phyloP scores from a whole-genome alignment of 2,329 filamentous ascomycete species.

The Arthrobotrys sinensis region DNA sequence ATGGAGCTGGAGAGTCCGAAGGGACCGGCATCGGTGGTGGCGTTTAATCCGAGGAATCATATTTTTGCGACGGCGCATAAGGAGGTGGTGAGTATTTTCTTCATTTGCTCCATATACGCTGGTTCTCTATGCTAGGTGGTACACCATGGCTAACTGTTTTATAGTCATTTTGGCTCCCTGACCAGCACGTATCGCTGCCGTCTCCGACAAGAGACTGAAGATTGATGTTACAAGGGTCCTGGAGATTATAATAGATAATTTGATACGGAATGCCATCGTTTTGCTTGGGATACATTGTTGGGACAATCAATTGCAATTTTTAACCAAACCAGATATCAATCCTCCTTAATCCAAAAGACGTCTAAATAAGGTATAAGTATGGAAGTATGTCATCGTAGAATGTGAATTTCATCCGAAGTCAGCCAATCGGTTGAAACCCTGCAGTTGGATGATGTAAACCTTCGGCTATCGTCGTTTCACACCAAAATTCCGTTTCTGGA shows the following conservation, averaged over 20 bases:
- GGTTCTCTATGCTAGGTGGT: background rate
- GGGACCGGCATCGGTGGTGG: slow-evolving; percentile 80
- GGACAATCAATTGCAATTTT: background rate
- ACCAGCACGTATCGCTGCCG: slow-evolving; percentile 64
- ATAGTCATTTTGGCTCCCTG: slow-evolving; percentile 64
- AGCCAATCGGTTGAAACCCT: slow-evolving; percentile 53
- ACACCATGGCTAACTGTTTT: slow-evolving; percentile 34
- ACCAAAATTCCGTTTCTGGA: slow-evolving; percentile 14
- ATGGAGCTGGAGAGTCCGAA: slow-evolving; percentile 71
- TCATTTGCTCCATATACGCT: slow-evolving; percentile 9
- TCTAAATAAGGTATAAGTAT: too few relatives aligned
- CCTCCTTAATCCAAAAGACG: too few relatives aligned
- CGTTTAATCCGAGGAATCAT: slow-evolving; percentile 92
- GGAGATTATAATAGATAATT: too few relatives aligned
- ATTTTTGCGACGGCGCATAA: slow-evolving; percentile 91
- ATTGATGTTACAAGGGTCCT: background rate
- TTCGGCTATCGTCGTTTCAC: slow-evolving; percentile 50
- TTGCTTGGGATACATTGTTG: background rate
- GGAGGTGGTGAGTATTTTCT: slow-evolving; percentile 74
- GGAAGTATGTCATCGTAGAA: background rate
- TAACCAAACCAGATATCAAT: too few relatives aligned
- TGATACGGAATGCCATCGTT: too few relatives aligned
- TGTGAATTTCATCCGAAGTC: background rate
- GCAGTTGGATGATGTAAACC: slow-evolving; percentile 40
- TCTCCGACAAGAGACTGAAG: slow-evolving; percentile 53